Percentiles rank a stretch among this genome's conserved stretches.
phyloP scores from a whole-genome alignment of 148 eudicot species.

The Amaranthus cruentus region DNA sequence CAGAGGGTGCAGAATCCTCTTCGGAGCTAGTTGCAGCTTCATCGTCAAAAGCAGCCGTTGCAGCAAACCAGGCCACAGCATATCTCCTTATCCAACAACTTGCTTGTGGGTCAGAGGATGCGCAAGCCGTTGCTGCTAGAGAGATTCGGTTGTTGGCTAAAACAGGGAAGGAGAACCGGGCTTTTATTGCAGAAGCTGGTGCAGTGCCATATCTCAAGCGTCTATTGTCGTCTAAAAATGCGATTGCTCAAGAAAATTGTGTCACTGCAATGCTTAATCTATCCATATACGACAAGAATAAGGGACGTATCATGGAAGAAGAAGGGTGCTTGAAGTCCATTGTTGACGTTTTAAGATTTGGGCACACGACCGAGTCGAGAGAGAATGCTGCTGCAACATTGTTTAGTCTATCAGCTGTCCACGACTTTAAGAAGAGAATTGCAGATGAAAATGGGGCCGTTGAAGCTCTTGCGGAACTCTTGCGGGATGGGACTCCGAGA shows the following conservation, averaged over 20 bases:
- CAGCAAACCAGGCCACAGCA: slow-evolving; percentile 75
- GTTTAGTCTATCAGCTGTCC: slow-evolving; percentile 87
- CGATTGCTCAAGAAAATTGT: slow-evolving; percentile 80
- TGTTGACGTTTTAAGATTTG: slow-evolving; percentile 52
- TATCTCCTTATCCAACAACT: slow-evolving; percentile 60
- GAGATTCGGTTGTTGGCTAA: slow-evolving; percentile 80
- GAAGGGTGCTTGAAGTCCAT: slow-evolving; percentile 60
- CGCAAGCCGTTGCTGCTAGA: slow-evolving; percentile 65
- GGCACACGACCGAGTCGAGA: slow-evolving; percentile 69
- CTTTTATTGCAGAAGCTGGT: slow-evolving; percentile 82
- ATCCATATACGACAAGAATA: slow-evolving; percentile 73
- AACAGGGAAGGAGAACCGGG: slow-evolving; percentile 76
- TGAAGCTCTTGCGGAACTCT: slow-evolving; percentile 50
- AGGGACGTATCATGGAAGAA: slow-evolving; percentile 58
- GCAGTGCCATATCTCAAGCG: slow-evolving; percentile 63
- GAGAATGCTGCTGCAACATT: slow-evolving; percentile 94
- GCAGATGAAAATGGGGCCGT: slow-evolving; percentile 62
- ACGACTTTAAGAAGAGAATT: slow-evolving; percentile 68
- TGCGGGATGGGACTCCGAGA: slow-evolving; percentile 61
- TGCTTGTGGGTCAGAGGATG: slow-evolving; percentile 53
- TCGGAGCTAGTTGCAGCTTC: slow-evolving; percentile 35
- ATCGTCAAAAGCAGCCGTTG: slow-evolving; percentile 57
- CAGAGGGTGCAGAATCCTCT: slow-evolving; percentile 43
- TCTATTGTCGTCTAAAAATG: slow-evolving; percentile 49
- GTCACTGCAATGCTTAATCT: slow-evolving; percentile 85